phyloP scores from a whole-genome alignment of 2,329 filamentous ascomycete species.

The Scopulariopsis brevicaulis region DNA sequence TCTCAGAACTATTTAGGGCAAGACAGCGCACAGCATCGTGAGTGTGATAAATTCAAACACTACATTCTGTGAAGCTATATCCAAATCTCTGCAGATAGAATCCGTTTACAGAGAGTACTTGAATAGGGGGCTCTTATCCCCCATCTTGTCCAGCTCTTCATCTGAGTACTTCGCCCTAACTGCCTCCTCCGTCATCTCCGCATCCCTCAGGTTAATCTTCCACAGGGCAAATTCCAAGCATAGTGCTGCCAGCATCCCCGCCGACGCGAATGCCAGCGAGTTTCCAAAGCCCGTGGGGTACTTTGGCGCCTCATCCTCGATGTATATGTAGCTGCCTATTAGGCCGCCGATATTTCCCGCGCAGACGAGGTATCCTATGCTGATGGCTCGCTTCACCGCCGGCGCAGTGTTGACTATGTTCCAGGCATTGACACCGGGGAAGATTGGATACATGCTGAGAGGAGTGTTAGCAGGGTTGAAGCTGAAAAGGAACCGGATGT shows the following conservation, averaged over 20 bases:
- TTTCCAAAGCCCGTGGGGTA: slow-evolving; percentile 38
- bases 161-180: slow-evolving; percentile 15
- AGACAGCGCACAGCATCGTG: too few species aligned
- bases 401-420: slow-evolving; percentile 24
- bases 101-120: slow-evolving; percentile 14
- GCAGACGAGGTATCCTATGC: slow-evolving; percentile 27
- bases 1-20: too few species aligned
- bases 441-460: slow-evolving; percentile 27
- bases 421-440: slow-evolving; percentile 28
- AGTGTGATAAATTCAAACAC: too few species aligned
- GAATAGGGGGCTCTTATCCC: slow-evolving; percentile 18
- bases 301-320: slow-evolving; percentile 20
- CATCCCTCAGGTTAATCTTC: slow-evolving; percentile 14
- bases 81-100: not conserved
- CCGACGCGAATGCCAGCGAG: slow-evolving; percentile 11
- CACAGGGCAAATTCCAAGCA: slow-evolving; percentile 11
- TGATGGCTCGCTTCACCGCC: slow-evolving; percentile 25
- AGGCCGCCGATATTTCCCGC: slow-evolving; percentile 25
- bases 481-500: not conserved
- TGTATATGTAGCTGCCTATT: slow-evolving; percentile 25
- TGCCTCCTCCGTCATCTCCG: slow-evolving; percentile 12
- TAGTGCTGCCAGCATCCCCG: slow-evolving; percentile 9
- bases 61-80: too few species aligned
- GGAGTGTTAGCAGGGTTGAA: not conserved
- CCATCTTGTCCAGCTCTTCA: slow-evolving; percentile 17